Conservation (phyloP, 805 yeast species). For the Starmerella asiatica region DNA sequence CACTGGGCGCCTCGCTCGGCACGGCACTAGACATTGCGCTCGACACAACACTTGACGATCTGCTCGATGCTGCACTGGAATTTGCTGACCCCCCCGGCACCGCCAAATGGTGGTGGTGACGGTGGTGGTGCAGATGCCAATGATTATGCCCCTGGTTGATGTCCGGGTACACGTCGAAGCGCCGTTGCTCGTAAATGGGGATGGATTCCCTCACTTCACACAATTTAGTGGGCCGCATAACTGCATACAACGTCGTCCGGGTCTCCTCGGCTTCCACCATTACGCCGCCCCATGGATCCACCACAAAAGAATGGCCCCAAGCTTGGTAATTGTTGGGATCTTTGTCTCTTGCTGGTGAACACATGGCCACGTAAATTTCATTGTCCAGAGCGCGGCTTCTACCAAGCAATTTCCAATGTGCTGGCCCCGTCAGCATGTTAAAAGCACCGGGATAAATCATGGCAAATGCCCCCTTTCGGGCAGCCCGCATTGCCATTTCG, state of each 20-base stretch:
- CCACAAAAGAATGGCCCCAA: conserved; percentile 74
- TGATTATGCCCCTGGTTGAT: no score
- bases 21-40: no score
- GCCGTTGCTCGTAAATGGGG: conserved; percentile 56
- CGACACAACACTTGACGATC: no score
- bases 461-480: conserved; percentile 56
- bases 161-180: conserved; percentile 52
- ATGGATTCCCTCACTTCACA: conserved; percentile 48
- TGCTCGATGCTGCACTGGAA: no score
- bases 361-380: conserved; percentile 72
- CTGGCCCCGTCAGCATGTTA: conserved; percentile 81
- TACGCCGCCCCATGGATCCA: conserved; percentile 82
- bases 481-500: conserved; percentile 50
- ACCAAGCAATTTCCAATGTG: conserved; percentile 77
- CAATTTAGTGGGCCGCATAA: conserved; percentile 49
- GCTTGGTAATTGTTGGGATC: conserved; percentile 62
- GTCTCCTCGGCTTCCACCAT: conserved; percentile 65
- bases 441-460: conserved; percentile 86
- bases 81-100: no score
- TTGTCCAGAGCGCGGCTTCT: conserved; percentile 80
- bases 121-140: no score
- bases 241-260: conserved; percentile 65
- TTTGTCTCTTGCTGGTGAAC: conserved; percentile 60
- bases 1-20: no score
- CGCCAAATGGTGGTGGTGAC: no score